phyloP scores from a whole-genome alignment of 345 rosid genomes.

The Geranium brycei region DNA sequence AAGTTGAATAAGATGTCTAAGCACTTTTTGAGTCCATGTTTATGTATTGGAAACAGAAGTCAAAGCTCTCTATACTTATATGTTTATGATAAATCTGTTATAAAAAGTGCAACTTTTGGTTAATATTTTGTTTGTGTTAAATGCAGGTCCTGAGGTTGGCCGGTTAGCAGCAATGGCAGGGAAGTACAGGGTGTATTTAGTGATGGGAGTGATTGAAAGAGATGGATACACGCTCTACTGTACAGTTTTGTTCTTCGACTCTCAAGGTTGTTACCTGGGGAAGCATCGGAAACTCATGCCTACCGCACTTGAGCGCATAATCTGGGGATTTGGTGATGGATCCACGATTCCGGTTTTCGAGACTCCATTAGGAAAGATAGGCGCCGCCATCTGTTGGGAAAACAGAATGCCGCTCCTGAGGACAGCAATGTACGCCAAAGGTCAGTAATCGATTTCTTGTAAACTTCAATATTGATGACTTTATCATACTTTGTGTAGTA shows the following conservation, averaged over 20 bases:
- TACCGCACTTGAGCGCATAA: constrained; percentile 70
- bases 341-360: constrained; percentile 78
- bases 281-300: constrained; percentile 94
- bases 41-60: too few relatives aligned
- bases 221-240: constrained; percentile 90
- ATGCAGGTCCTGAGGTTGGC: constrained; percentile 73
- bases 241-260: constrained; percentile 61
- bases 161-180: constrained; percentile 77
- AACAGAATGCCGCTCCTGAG: constrained; percentile 89
- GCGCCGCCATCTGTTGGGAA: constrained; percentile 93
- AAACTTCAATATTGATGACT: too few relatives aligned
- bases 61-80: too few relatives aligned
- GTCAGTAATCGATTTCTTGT: constrained; percentile 21
- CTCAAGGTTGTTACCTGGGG: constrained; percentile 68
- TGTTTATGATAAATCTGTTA: background rate
- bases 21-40: too few relatives aligned
- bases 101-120: background rate
- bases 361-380: constrained; percentile 71
- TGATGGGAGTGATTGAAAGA: constrained; percentile 90
- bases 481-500: too few relatives aligned
- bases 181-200: constrained; percentile 66
- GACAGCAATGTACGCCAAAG: constrained; percentile 89
- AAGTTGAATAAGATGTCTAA: too few relatives aligned
- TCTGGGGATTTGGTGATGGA: constrained; percentile 97
- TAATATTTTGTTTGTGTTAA: background rate